Evolutionary conservation across 2,329 filamentous ascomycete genomes (phyloP).

Genomic region (Microsporum audouinii): DNA sequence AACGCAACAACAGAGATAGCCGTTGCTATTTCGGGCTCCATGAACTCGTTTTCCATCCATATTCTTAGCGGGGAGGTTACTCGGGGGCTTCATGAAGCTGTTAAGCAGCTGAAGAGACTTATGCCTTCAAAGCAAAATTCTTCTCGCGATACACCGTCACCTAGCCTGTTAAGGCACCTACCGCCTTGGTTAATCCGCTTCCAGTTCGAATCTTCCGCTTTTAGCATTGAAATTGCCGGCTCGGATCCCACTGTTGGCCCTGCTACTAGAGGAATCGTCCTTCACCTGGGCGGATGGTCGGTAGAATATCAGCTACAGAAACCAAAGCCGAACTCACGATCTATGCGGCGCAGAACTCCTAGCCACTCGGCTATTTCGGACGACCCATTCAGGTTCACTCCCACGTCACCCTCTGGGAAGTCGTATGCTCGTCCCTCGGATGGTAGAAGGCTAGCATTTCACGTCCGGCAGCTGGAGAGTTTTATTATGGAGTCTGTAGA

Average conservation of each 20-base stretch:
- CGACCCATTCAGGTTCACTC: slow-evolving; percentile 48
- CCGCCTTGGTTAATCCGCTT: slow-evolving; percentile 78
- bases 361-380: slow-evolving; percentile 58
- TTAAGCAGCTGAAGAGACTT: slow-evolving; percentile 53
- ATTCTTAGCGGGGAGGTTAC: slow-evolving; percentile 88
- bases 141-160: slow-evolving; percentile 42
- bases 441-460: slow-evolving; percentile 68
- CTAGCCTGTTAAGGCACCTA: slow-evolving; percentile 63
- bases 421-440: slow-evolving; percentile 46
- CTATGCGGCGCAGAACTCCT: slow-evolving; percentile 58
- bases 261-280: slow-evolving; percentile 66
- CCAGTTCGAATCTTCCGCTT: slow-evolving; percentile 74
- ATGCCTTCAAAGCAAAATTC: slow-evolving; percentile 37
- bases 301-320: slow-evolving; percentile 80
- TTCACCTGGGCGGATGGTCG: slow-evolving; percentile 80
- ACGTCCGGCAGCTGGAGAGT: slow-evolving; percentile 73
- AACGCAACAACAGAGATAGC: slow-evolving; percentile 76
- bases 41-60: slow-evolving; percentile 80
- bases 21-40: slow-evolving; percentile 64
- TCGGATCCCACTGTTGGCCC: slow-evolving; percentile 73
- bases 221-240: slow-evolving; percentile 82
- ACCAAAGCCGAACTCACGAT: slow-evolving; percentile 43
- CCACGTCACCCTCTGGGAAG: slow-evolving; percentile 36
- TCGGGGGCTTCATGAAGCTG: slow-evolving; percentile 81
- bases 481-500: slow-evolving; percentile 83